Base-by-base conservation (phyloP, 805 yeast species). In the Cyberlindnera suaveolens region DNA sequence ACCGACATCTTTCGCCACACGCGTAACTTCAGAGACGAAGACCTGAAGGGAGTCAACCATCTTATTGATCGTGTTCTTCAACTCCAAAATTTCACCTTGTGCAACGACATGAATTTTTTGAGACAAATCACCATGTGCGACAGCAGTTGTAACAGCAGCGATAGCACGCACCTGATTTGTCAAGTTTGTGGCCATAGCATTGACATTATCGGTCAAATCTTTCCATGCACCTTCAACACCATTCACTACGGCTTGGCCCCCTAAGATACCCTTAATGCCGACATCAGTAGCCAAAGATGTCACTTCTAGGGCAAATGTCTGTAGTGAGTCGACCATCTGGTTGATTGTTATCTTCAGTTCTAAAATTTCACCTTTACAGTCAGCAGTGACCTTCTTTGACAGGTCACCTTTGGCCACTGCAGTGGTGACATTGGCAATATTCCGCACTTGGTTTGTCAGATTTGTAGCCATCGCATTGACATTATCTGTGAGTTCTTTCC, bases 161-260 rank as follows among this genome's bases (percentile, higher is more conserved):
- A 87, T 86, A 0, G 95, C 95, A 67, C 96, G 77, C 57, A 87
- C 96, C 67, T 87, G 96, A 8, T 91, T 82, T 0, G 96, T 87
- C 61, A 87, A 73, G 61, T 87, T 87, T 15, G 91, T 79, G 34
- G 96, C 96, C 96, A 87, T 87, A 18, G 93, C 87, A 60, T 87
- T 87, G 52, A 87, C 96, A 63, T 87, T 88, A 32, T 91, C 85
- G 6, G 95, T 87, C 52, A 87, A 81, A 58, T 86, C 95, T 59
- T 84, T 86, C 96, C 96, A 87, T 46, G 87, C 70, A 11, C 96
- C 96, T 63, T 86, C 95, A 20, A 87, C 95, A 61, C 86, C 95
- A 45, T 80, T 78, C 18, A 87, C 95, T 56, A 87, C 91, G 9
- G 96, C 95, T 61, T 86, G 93, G 38, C 87, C 93, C 52, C 96